These are phyloP conservation scores for Colletotrichum salicis DNA, from an alignment of 2,329 filamentous ascomycete genomes.

Conservation along the genomic window DNA sequence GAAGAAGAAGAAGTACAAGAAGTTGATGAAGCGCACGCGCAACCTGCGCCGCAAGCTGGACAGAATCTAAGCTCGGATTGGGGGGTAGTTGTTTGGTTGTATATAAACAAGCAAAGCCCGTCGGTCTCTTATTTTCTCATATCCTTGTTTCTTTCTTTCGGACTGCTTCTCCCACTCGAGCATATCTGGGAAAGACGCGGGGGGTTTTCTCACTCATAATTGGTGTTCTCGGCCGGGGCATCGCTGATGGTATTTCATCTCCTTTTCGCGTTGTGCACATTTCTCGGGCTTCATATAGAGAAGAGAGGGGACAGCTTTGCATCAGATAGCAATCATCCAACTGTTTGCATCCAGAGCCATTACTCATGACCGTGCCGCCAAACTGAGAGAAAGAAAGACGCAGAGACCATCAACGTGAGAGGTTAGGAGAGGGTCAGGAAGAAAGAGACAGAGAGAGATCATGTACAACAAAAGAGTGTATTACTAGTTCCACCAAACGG, in stretches of 20 bases:
- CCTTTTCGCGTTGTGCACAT: constrained; percentile 15
- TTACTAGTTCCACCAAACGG: constrained; percentile 23
- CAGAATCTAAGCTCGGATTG: constrained; percentile 60
- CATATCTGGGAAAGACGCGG: constrained; percentile 36
- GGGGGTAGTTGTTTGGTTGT: constrained; percentile 33
- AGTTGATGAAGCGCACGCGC: constrained; percentile 92
- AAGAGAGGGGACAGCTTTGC: constrained; percentile 26
- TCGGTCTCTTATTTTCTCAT: constrained; percentile 18
- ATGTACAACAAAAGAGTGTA: constrained; percentile 35
- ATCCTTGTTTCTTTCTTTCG: constrained; percentile 13
- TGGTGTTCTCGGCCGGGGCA: constrained; percentile 27
- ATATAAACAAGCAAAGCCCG: constrained; percentile 38
- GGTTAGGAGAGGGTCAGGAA: no score
- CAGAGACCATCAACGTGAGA: neutral
- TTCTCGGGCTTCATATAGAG: constrained; percentile 29
- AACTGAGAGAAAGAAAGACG: neutral
- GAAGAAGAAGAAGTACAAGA: constrained; percentile 99
- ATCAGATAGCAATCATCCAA: constrained; percentile 36
- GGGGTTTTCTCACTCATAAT: constrained; percentile 20
- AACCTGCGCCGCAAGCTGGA: constrained; percentile 88
- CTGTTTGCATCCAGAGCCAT: constrained; percentile 24
- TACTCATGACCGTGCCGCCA: constrained; percentile 19
- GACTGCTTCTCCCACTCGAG: constrained; percentile 13
- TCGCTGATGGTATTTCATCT: constrained; percentile 20
- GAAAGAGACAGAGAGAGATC: neutral